phyloP scores from a whole-genome alignment of 257 asterid genomes.

The Forsythia suspensa region DNA sequence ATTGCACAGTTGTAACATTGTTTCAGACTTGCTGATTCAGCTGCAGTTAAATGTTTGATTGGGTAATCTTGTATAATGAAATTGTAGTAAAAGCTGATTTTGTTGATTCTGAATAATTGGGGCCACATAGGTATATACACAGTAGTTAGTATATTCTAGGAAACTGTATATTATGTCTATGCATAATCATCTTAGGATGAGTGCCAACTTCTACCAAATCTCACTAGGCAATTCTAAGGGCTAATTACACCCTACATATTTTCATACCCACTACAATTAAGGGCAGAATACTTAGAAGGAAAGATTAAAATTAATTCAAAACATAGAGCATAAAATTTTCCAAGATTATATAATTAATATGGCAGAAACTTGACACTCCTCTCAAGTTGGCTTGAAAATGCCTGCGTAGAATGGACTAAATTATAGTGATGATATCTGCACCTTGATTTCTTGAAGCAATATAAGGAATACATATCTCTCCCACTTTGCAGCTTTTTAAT shows the following conservation, averaged over 20 bases:
- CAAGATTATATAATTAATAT: not conserved
- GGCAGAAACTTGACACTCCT: not conserved
- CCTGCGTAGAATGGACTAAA: not conserved
- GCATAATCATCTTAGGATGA: not conserved
- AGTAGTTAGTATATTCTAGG: too few species aligned
- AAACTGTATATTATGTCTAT: not conserved
- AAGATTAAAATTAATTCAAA: not conserved
- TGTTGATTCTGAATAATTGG: not conserved
- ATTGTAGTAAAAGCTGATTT: not conserved
- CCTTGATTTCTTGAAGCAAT: not conserved
- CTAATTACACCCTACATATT: not conserved
- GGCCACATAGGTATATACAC: too few species aligned
- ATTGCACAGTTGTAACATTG: not conserved
- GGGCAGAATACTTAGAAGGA: not conserved
- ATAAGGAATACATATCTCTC: not conserved
- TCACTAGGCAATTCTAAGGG: not conserved
- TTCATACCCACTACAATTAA: not conserved
- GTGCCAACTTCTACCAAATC: not conserved
- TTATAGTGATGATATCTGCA: not conserved
- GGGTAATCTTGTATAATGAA: not conserved
- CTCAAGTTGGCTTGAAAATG: not conserved
- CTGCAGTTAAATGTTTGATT: not conserved
- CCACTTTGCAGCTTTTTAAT: not conserved
- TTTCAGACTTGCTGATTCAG: not conserved
- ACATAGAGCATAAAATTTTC: not conserved